Evolutionary conservation across 306 rosid genomes (phyloP).

Genomic region (Citrullus colocynthis): DNA sequence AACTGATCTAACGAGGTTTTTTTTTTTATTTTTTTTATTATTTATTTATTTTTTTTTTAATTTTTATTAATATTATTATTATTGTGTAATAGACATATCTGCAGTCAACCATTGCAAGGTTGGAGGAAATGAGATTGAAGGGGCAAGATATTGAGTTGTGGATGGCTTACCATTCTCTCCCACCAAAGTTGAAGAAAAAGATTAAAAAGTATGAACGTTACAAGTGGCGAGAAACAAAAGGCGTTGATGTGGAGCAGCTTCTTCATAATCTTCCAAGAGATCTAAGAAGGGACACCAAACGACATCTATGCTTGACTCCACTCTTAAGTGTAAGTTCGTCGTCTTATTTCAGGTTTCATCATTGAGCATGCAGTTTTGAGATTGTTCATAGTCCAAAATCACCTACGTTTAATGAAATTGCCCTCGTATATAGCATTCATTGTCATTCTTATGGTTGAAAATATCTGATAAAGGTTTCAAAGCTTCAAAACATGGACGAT

Average conservation of each 20-base stretch:
- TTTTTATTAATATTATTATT: too few relatives aligned
- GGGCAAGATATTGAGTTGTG: conserved; percentile 17
- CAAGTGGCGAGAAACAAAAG: conserved; percentile 4
- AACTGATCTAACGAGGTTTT: neutral
- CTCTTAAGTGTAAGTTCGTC: conserved; percentile 37
- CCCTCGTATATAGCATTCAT: neutral
- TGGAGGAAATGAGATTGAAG: conserved; percentile 22
- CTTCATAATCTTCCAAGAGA: neutral
- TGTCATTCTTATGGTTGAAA: neutral
- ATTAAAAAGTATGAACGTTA: conserved; percentile 5
- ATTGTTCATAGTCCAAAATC: neutral
- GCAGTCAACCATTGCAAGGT: conserved; percentile 46
- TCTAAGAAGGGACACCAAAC: conserved; percentile 14
- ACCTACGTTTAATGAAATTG: conserved; percentile 5
- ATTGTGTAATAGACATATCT: conserved; percentile 40
- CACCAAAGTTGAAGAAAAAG: neutral
- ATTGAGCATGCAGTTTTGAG: neutral
- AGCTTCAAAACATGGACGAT: neutral
- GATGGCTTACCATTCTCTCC: conserved; percentile 10
- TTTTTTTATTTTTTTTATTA: too few relatives aligned
- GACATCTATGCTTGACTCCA: conserved; percentile 45
- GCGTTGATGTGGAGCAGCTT: neutral
- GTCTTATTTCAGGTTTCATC: neutral
- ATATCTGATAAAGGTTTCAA: conserved; percentile 19
- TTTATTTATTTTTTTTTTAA: too few relatives aligned